Evolutionary conservation across 176 grass and related monocot genomes (phyloP).

Genomic region (Lolium multiflorum): DNA sequence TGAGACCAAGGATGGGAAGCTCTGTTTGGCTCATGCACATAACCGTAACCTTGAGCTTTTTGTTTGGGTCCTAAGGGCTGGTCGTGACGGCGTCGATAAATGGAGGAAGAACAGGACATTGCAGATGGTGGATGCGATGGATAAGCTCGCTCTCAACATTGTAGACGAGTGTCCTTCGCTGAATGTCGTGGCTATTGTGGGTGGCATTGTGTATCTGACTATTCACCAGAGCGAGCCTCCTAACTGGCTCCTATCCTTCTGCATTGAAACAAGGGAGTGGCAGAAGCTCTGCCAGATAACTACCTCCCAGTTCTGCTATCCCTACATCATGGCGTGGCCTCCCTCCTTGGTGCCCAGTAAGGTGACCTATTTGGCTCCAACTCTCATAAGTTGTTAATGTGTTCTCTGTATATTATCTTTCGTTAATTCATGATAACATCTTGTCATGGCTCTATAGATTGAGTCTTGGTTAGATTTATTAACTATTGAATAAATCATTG

Average conservation of each 20-base stretch:
- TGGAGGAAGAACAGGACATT: neutral
- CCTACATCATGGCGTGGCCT: slow-evolving; percentile 19
- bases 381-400: too few relatives aligned
- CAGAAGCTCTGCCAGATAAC: slow-evolving; percentile 5
- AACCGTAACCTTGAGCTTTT: too few relatives aligned
- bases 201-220: neutral
- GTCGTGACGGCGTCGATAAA: too few relatives aligned
- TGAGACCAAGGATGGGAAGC: neutral
- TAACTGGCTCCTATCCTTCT: slow-evolving; percentile 6
- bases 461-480: too few relatives aligned
- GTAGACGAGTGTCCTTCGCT: neutral
- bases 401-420: too few relatives aligned
- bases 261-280: neutral
- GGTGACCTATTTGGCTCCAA: neutral
- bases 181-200: neutral
- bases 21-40: neutral
- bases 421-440: too few relatives aligned
- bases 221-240: neutral
- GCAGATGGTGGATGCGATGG: neutral
- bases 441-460: too few relatives aligned
- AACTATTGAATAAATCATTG: too few relatives aligned
- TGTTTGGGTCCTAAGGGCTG: neutral
- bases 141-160: neutral
- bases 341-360: neutral
- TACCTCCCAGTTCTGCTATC: neutral